Evolutionary conservation across 306 rosid genomes (phyloP).

Genomic region (Pachyrhizus erosus): DNA sequence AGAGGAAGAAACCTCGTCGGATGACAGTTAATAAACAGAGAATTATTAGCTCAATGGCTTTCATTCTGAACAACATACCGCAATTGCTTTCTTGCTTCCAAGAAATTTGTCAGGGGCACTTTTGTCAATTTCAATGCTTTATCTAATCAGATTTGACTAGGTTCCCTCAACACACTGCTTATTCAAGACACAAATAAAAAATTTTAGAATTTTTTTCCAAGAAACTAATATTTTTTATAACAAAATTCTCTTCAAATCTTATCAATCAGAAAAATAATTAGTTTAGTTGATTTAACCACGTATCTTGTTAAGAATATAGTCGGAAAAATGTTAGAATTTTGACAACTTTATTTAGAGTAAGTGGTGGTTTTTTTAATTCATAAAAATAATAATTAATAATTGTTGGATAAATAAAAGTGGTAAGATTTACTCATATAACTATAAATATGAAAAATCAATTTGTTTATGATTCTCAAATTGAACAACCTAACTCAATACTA

Average conservation of each 20-base stretch:
- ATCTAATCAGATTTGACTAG: slow-evolving; percentile 10
- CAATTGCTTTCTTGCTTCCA: slow-evolving; percentile 65
- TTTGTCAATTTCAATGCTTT: not conserved
- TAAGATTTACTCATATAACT: not conserved
- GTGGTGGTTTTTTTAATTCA: not conserved
- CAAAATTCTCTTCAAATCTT: not conserved
- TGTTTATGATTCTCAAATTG: not conserved
- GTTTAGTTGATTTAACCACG: not conserved
- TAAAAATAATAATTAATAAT: not conserved
- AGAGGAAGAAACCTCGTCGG: slow-evolving; percentile 31
- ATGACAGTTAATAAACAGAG: slow-evolving; percentile 68
- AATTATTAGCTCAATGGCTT: slow-evolving; percentile 52
- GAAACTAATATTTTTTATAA: not conserved
- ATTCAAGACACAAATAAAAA: no score
- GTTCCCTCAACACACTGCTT: not conserved
- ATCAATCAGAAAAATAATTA: no score
- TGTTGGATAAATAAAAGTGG: not conserved
- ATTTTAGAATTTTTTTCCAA: not conserved
- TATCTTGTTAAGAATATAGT: not conserved
- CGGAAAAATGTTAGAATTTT: not conserved
- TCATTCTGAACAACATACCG: slow-evolving; percentile 49
- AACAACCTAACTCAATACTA: not conserved
- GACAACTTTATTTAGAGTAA: not conserved
- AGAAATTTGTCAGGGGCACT: slow-evolving; percentile 45
- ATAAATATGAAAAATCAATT: no score